A percentile compares a stretch with the other conserved stretches of the same genome.
phyloP scores from a whole-genome alignment of 768 basidiomycete species.

The Glaciozyma antarctica region DNA sequence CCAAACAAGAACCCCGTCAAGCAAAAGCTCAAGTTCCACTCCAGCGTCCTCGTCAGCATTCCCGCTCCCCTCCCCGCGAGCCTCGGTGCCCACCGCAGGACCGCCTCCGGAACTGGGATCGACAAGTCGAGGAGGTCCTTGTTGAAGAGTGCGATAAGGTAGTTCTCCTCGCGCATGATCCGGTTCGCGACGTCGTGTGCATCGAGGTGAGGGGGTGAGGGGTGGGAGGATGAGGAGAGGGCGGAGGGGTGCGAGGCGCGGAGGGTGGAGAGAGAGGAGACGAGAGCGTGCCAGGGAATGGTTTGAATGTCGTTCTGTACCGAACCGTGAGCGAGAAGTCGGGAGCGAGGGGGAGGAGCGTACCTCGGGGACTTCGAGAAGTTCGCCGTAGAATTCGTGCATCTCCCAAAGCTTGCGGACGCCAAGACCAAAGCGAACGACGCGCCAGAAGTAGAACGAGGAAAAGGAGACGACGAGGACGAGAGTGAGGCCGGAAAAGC shows the following conservation, averaged over 20 bases:
- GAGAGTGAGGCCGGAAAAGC: slow-evolving; percentile 44
- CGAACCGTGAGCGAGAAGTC: slow-evolving; percentile 23
- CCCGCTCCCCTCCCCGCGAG: slow-evolving; percentile 42
- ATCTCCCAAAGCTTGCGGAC: slow-evolving; percentile 76
- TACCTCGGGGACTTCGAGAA: slow-evolving; percentile 91
- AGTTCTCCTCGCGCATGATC: slow-evolving; percentile 97
- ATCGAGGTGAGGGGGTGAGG: slow-evolving; percentile 55
- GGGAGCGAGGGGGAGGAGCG: slow-evolving; percentile 33
- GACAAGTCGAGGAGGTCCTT: slow-evolving; percentile 86
- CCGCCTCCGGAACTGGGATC: slow-evolving; percentile 57
- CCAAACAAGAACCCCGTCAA: slow-evolving; percentile 94
- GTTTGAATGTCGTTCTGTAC: slow-evolving; percentile 89
- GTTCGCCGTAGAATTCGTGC: slow-evolving; percentile 90
- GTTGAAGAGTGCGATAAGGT: slow-evolving; percentile 93
- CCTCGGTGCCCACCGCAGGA: slow-evolving; percentile 18
- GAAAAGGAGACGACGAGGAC: slow-evolving; percentile 76
- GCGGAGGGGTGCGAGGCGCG: slow-evolving; percentile 89
- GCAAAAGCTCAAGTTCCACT: slow-evolving; percentile 96
- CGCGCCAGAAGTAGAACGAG: slow-evolving; percentile 82
- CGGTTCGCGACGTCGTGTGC: slow-evolving; percentile 97
- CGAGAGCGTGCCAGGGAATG: slow-evolving; percentile 91
- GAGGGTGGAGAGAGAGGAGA: slow-evolving; percentile 77
- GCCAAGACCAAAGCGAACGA: slow-evolving; percentile 64
- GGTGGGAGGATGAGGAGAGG: slow-evolving; percentile 55
- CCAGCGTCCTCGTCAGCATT: slow-evolving; percentile 80